Evolutionary conservation across 2,329 filamentous ascomycete species (phyloP).

Genomic region (Lasiodiplodia citricola): DNA sequence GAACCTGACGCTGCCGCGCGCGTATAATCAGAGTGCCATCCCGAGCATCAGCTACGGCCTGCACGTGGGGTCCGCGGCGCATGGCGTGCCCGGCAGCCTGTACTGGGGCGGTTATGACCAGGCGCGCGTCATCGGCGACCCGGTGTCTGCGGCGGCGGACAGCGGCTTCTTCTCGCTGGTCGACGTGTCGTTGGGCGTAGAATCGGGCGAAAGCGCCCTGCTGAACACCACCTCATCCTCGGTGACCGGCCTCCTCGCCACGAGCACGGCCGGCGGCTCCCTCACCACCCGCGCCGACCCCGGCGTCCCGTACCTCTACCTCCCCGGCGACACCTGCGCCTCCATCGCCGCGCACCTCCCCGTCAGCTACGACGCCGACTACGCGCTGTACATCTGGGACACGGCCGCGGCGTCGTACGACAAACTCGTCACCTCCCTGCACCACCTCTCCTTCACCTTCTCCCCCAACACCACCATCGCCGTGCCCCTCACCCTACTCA

Average conservation of each 20-base stretch:
- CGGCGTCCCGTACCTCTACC: constrained; percentile 35
- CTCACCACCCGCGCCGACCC: constrained; percentile 33
- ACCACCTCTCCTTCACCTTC: constrained; percentile 46
- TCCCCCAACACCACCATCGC: constrained; percentile 43
- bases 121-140: constrained; percentile 35
- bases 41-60: constrained; percentile 39
- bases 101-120: constrained; percentile 44
- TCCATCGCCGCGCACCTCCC: constrained; percentile 36
- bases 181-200: constrained; percentile 51
- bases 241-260: neutral
- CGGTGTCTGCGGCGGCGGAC: constrained; percentile 31
- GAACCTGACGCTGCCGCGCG: neutral
- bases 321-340: constrained; percentile 38
- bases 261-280: neutral
- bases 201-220: constrained; percentile 45
- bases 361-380: constrained; percentile 31
- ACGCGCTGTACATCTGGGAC: constrained; percentile 39
- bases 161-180: constrained; percentile 35
- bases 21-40: constrained; percentile 22
- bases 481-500: constrained; percentile 46
- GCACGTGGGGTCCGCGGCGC: constrained; percentile 42
- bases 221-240: constrained; percentile 18
- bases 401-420: constrained; percentile 38
- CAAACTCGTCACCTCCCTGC: constrained; percentile 48
- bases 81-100: constrained; percentile 37